Conservation (phyloP, 495 filamentous ascomycete species). For the Achaetomiella virescens region DNA sequence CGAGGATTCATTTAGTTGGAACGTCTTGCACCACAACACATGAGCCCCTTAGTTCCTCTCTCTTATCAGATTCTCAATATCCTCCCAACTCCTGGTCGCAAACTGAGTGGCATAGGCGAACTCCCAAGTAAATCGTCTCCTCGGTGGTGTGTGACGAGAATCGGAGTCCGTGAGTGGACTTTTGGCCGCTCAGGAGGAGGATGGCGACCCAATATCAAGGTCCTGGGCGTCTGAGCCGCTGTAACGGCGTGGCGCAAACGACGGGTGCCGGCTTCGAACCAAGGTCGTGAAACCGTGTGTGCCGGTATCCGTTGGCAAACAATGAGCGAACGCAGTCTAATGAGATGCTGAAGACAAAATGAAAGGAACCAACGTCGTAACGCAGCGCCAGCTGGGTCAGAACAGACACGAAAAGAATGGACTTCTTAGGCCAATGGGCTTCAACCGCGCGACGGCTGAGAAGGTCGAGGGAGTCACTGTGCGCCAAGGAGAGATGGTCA, state of each 20-base stretch:
- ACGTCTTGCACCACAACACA: slow-evolving; percentile 20
- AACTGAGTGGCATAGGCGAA: slow-evolving; percentile 28
- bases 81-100: slow-evolving; percentile 21
- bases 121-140: slow-evolving; percentile 16
- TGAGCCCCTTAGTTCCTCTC: slow-evolving; percentile 13
- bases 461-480: slow-evolving; percentile 12
- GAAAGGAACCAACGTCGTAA: slow-evolving; percentile 18
- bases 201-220: slow-evolving; percentile 13
- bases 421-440: slow-evolving; percentile 11
- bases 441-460: slow-evolving; percentile 18
- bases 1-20: slow-evolving; percentile 45
- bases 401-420: slow-evolving; percentile 21
- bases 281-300: slow-evolving; percentile 34
- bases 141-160: slow-evolving; percentile 3
- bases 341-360: slow-evolving; percentile 19
- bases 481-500: slow-evolving; percentile 18
- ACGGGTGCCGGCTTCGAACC: slow-evolving; percentile 19
- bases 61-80: slow-evolving; percentile 14
- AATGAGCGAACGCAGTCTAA: slow-evolving; percentile 23
- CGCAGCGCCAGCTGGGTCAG: slow-evolving; percentile 20
- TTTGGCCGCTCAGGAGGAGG: slow-evolving; percentile 11
- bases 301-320: slow-evolving; percentile 32
- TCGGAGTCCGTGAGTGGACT: slow-evolving; percentile 10
- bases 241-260: slow-evolving; percentile 21
- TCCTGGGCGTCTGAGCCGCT: slow-evolving; percentile 16